phyloP scores from a whole-genome alignment of 495 filamentous ascomycete species.

The Immersiella caudata region DNA sequence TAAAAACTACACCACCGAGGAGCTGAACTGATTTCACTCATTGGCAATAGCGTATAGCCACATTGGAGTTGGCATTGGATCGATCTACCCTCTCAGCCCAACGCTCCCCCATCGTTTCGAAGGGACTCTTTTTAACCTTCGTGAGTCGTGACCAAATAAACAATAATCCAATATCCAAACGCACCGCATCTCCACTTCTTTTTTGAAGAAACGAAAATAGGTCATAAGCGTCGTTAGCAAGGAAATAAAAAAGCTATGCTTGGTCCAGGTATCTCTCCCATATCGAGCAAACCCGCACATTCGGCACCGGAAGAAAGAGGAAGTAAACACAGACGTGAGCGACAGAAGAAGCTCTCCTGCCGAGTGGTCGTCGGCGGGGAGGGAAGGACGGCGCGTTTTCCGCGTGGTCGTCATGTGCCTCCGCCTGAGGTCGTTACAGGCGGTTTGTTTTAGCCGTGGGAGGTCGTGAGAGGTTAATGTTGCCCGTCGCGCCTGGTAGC shows the following conservation, averaged over 20 bases:
- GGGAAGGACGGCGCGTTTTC: slow-evolving; percentile 13
- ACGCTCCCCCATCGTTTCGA: neutral
- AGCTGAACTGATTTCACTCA: neutral
- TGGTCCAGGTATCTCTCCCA: slow-evolving; percentile 18
- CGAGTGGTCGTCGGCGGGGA: neutral
- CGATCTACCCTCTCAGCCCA: slow-evolving; percentile 10
- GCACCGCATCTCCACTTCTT: slow-evolving; percentile 23
- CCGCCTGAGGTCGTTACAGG: slow-evolving; percentile 29
- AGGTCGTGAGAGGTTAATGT: slow-evolving; percentile 3
- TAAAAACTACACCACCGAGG: neutral
- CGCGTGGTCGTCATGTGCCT: slow-evolving; percentile 12
- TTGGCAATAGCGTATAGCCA: neutral
- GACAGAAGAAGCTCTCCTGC: slow-evolving; percentile 4
- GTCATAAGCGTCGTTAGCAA: slow-evolving; percentile 41
- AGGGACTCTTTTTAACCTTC: slow-evolving; percentile 43
- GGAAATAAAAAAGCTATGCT: slow-evolving; percentile 24
- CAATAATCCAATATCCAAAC: slow-evolving; percentile 32
- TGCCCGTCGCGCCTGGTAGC: neutral
- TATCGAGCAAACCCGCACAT: slow-evolving; percentile 9
- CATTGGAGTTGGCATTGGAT: slow-evolving; percentile 4
- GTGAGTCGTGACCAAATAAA: slow-evolving; percentile 46
- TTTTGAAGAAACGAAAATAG: slow-evolving; percentile 44
- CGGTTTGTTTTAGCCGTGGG: slow-evolving; percentile 18
- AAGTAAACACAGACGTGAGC: slow-evolving; percentile 15
- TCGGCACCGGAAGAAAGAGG: slow-evolving; percentile 11